Conservation (phyloP, 1,139 yeast species). For the Arxiozyma bovina region DNA sequence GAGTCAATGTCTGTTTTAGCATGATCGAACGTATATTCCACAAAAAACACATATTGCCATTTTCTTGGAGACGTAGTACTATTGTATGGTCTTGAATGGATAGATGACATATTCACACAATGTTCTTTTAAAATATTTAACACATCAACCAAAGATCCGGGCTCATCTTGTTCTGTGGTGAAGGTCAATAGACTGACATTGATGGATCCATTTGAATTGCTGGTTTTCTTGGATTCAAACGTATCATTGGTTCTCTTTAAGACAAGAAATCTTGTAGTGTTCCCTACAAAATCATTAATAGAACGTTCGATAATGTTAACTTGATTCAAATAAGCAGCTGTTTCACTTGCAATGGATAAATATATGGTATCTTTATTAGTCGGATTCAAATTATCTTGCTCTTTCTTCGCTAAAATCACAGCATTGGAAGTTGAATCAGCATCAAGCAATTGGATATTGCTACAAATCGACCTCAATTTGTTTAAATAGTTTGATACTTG, state of each 20-base stretch:
- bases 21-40: slow-evolving; percentile 42
- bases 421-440: slow-evolving; percentile 77
- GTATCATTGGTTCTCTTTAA: slow-evolving; percentile 31
- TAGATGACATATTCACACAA: slow-evolving; percentile 59
- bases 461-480: slow-evolving; percentile 39
- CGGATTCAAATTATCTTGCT: slow-evolving; percentile 1
- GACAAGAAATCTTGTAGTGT: slow-evolving; percentile 78
- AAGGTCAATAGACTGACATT: slow-evolving; percentile 53
- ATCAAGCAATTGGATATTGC: slow-evolving; percentile 43
- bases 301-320: slow-evolving; percentile 48
- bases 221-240: slow-evolving; percentile 28
- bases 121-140: slow-evolving; percentile 49
- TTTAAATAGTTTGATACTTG: slow-evolving; percentile 59
- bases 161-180: slow-evolving; percentile 55
- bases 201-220: slow-evolving; percentile 19
- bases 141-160: slow-evolving; percentile 69
- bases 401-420: slow-evolving; percentile 49
- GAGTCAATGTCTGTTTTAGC: slow-evolving; percentile 14
- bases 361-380: slow-evolving; percentile 30
- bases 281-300: slow-evolving; percentile 63
- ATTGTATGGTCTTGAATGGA: slow-evolving; percentile 53
- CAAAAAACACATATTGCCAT: slow-evolving; percentile 82
- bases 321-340: slow-evolving; percentile 57
- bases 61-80: slow-evolving; percentile 16
- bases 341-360: slow-evolving; percentile 52